Base-by-base conservation (phyloP, 106 monocot genomes). In the Agapanthus africanus region DNA sequence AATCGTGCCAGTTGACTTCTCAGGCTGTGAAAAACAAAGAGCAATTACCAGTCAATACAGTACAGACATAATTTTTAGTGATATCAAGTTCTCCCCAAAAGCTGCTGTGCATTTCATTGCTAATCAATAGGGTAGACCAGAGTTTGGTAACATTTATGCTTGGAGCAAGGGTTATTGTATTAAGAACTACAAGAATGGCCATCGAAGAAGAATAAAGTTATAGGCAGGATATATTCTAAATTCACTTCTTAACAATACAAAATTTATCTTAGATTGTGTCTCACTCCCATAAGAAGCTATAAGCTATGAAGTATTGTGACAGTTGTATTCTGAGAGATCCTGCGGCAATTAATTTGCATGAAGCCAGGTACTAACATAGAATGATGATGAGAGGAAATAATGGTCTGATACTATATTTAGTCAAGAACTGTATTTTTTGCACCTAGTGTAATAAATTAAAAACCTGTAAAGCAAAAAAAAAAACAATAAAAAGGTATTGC, bases 1-100 rank as follows among this genome's bases (percentile, higher is more conserved):
- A 68, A 97, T 97, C 40, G 97, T 92, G 6, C 82, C 84, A 67
- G 84, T 72, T 41, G 89, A 84, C 66, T 88, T 86, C 63, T 92
- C 92, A 71, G 92, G 84, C 97, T 97, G 81, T 50, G 42, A 66
- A 16, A 65, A 39, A 47, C 13, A 1, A 61, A 61, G 61, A 61
- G 36, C 33, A 19, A 61, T 18, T 36, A 36, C 7, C 33, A 61
- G 7, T 61, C 35, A 61, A 61, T 19, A 35, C 35, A n/a, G 14
- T 1, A 15, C 32, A 59, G 0, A 52, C 5, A 52, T 52, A 2
- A 52, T 22, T 25, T n/a, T 52, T 11, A 11, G 11, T 10, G 15
- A 31, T 59, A 33, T 59, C 32, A 34, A 18, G 18, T 4, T 2
- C 11, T 13, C 16, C 30, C 13, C 56, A n/a, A 56, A 56, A 30